Percentiles rank a stretch among this genome's conserved stretches.
These are phyloP conservation scores for Phanerochaete sordida DNA, from an alignment of 768 basidiomycete genomes.

Conservation along the genomic window DNA sequence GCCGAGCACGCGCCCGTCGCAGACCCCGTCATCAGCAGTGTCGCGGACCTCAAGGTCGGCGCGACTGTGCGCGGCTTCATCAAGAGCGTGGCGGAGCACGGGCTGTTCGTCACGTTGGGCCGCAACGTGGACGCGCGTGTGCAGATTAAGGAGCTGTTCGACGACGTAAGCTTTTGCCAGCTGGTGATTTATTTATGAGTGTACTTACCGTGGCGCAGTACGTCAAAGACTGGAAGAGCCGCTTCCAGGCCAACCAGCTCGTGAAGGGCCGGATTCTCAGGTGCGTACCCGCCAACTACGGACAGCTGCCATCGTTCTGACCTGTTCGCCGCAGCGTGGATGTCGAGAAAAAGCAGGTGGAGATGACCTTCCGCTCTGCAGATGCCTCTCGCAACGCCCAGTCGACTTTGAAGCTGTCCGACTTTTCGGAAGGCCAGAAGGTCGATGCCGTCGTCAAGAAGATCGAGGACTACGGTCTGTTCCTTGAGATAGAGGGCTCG, in stretches of 20 bases:
- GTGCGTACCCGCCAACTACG: conserved; percentile 34
- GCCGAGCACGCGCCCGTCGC: conserved; percentile 44
- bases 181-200: background rate
- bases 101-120: conserved; percentile 85
- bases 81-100: conserved; percentile 82
- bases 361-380: conserved; percentile 83
- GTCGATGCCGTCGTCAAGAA: conserved; percentile 75
- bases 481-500: conserved; percentile 83
- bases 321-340: conserved; percentile 54
- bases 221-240: conserved; percentile 92
- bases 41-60: conserved; percentile 67
- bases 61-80: conserved; percentile 83
- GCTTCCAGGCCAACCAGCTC: conserved; percentile 75
- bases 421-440: conserved; percentile 77
- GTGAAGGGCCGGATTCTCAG: conserved; percentile 83
- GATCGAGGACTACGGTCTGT: conserved; percentile 88
- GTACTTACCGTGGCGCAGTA: conserved; percentile 48
- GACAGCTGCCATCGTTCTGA: background rate
- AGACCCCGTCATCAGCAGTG: conserved; percentile 64
- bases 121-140: conserved; percentile 85
- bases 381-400: conserved; percentile 37
- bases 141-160: conserved; percentile 91
- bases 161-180: conserved; percentile 49
- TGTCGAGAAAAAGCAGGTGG: conserved; percentile 69
- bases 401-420: conserved; percentile 39